Evolutionary conservation across 805 yeast genomes (phyloP), one percentile per base, ranked within the genome.

Genomic region (Candida cerambycidarum): DNA sequence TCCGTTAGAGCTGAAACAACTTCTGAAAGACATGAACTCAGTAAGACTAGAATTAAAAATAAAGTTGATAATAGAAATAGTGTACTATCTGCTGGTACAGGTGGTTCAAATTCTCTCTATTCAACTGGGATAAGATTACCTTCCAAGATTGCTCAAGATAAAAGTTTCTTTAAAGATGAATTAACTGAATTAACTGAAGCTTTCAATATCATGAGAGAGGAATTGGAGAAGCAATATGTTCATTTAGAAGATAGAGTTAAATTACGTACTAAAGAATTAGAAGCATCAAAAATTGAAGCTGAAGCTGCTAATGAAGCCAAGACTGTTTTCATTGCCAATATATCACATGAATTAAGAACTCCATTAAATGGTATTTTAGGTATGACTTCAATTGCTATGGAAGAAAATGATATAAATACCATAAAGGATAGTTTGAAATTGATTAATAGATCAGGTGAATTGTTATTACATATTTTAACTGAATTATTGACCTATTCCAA

Each of bases 231-330:
- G 46, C 97, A 92, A 59, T 92, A 92, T 55, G 70, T 83, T 4
- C 83, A 84, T 54, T 62, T 92, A 41, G 98, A 93, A 63, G 96
- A 88, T 51, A 76, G 97, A 48, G 98, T 92, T 13, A 74, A 80
- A 39, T 82, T 83, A 28, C 76, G 98, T 57, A 92, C 98, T 0
- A 82, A 79, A 54, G 96, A 92, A 61, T 72, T 92, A 34, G 97
- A 90, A 61, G 83, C 83, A 1, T 93, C 96, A 8, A 86, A 88
- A 54, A 76, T 85, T 23, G 86, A 84, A 58, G 97, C 97, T 0
- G 97, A 92, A 64, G 80, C 85, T 21, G 99, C 99, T 1, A 92
- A 92, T 61, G 97, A 93, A 53, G 96, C 98, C 2, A 93, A 93
- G 58, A 90, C 98, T 0, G 63, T 60, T 8, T 61, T 59, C 43